Evolutionary conservation across 768 basidiomycete species (phyloP), one percentile per base, ranked within the genome.

Genomic region (Butyriboletus loyo): DNA sequence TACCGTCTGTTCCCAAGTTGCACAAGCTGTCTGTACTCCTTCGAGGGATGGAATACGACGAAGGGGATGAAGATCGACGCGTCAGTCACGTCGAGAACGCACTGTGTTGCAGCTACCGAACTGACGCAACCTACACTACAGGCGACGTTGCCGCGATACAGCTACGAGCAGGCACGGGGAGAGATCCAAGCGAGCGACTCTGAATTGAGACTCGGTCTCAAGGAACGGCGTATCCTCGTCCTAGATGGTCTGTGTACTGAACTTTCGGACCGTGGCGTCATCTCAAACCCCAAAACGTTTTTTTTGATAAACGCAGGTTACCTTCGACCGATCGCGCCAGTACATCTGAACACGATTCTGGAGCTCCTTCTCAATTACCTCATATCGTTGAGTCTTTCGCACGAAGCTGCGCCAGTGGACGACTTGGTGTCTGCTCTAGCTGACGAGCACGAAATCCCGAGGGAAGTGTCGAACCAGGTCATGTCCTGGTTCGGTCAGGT

Each of bases 401-500:
- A 78, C 58, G 69, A 76, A 3, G 73, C 77, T 4, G 84, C 78
- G 1, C 73, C 82, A 0, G 75, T 84, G n/a, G 78, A 83, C 39
- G 75, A 77, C n/a, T 69, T 96, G 38, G 65, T 77, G 7, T 72
- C 78, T 10, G 72, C 81, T 0, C 77, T 98, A 13, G 79, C 82
- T 17, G 77, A 86, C 38, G 87, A 89, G 4, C 85, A 92, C 62
- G 89, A 90, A 19, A 71, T 95, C 15, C 75, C 81, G 8, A 70
- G 79, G 7, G 65, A 73, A 2, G 78, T 93, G 27, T 78, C 83
- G 8, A 70, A 65, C 7, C 90, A 92, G 64, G 77, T 93, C 25
- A 82, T 97, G 75, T 65, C 71, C 0, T 95, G 95, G 86, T 98
- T 96, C 59, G 93, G 92, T 15, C 72, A 75, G 5, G 67, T 86